Percentiles rank a stretch among this genome's conserved stretches.
Conservation (phyloP, 805 yeast species). For the Candida boidinii region DNA sequence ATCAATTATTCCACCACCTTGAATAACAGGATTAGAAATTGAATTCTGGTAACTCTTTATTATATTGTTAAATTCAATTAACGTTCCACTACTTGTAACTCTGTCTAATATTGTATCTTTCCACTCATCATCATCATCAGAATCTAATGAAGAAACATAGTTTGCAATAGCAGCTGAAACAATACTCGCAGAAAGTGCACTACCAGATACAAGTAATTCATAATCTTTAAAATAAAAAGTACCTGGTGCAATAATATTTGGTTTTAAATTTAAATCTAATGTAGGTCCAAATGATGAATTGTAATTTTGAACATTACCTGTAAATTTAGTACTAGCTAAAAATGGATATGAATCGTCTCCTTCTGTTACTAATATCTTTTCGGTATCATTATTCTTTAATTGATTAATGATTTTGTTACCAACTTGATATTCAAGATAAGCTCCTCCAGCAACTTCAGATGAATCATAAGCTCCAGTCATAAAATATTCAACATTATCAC, state of each 20-base stretch:
- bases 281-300: slow-evolving; percentile 5
- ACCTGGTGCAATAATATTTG: slow-evolving; percentile 4
- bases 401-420: slow-evolving; percentile 1
- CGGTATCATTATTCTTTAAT: slow-evolving; percentile 1
- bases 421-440: too few species aligned
- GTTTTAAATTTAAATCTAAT: slow-evolving; percentile 2
- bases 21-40: slow-evolving; percentile 2
- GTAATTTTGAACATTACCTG: background rate
- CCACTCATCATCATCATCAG: slow-evolving; percentile 1
- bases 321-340: background rate
- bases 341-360: too few species aligned
- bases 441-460: slow-evolving; percentile 2
- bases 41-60: background rate
- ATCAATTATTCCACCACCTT: slow-evolving; percentile 6
- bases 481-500: too few species aligned
- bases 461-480: too few species aligned
- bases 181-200: slow-evolving; percentile 3
- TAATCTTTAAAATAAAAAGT: slow-evolving; percentile 2
- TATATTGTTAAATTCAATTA: slow-evolving; percentile 1
- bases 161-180: slow-evolving; percentile 3
- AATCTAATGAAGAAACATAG: slow-evolving; percentile 1
- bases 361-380: too few species aligned
- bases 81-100: slow-evolving; percentile 3
- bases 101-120: slow-evolving; percentile 1
- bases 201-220: slow-evolving; percentile 2